Base-by-base conservation (phyloP, 768 basidiomycete genomes). In the Boletus rufocinnamomeus region DNA sequence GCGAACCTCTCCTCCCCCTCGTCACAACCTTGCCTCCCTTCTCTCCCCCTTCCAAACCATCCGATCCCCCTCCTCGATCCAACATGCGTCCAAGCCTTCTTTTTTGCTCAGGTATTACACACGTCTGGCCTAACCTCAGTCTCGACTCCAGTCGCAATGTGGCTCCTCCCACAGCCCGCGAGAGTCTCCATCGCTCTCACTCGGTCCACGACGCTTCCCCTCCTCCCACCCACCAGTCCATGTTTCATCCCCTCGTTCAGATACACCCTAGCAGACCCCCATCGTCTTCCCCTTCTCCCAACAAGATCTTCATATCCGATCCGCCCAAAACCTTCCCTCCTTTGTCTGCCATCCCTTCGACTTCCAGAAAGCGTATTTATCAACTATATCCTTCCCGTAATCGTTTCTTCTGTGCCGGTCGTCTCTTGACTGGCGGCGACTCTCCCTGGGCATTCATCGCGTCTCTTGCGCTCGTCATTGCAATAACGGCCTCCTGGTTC, bases 341-440 rank as follows among this genome's bases (percentile, higher is more conserved):
- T 56, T 71, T 76, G 38, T 74, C 73, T 47, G 69, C 70, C 25
- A 62, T 72, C 10, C 79, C 80, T 32, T 6, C 54, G 16, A 14
- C 48, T 19, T 69, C 72, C 48, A 71, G 69, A 25, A 63, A 83
- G 52, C 82, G 82, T 35, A 84, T 84, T 52, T 87, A 88, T 72
- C 75, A 86, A 61, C 72, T 79, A 21, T 85, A 91, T 68, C 84
- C 86, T 1, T 91, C 91, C 4, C 78, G 84, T 56, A 95, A 93
- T 74, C 77, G 76, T 43, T 96, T 93, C 75, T 88, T 89, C 69
- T 76, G 89, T 54, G 62, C 78, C 1, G 95, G 95, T 0, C 82
- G 77, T 56, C 59, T 94, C 11, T 72, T 98, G 63, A 91, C 89
- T 0, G 94, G 95, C 8, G 93, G 93, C 1, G 96, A 98, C 74